Evolutionary conservation across 257 asterid species (phyloP), one percentile per base, ranked within the genome.

Genomic region (Phtheirospermum japonicum): DNA sequence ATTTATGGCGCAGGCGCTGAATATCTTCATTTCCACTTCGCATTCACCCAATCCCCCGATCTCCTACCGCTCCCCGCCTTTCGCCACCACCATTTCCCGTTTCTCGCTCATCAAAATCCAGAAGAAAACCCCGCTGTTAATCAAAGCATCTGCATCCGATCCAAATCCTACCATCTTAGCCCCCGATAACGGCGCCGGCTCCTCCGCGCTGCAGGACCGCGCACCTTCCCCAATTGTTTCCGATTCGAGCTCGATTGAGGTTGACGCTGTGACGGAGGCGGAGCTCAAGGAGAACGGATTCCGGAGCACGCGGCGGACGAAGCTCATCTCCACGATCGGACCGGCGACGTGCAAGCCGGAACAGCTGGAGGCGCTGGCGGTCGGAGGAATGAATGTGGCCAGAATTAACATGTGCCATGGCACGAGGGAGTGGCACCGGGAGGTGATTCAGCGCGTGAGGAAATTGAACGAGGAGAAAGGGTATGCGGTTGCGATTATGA

Each of bases 381-480:
- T 81, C 3, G 99, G 95, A 7, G 99, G 99, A 30, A 87, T 89
- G 97, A 89, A 93, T 71, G 95, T 89, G 55, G 95, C 96, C 2
- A 83, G 99, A 80, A 82, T 93, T 66, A 93, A 93, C 69, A 93
- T 93, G 99, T 93, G 99, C 61, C 99, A 93, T 43, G 99, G 99
- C 68, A 89, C 97, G 45, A 77, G 94, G 61, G 99, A 93, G 75
- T 93, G 99, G 99, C 99, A 93, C 52, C 70, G 66, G 46, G 82
- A 76, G 74, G 97, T 93, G 59, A 87, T 93, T 54, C 83, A 85
- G 73, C 79, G 97, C 16, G 90, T 93, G 48, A 77, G 99, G 81
- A 81, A 76, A 57, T 76, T 93, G 94, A 93, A 93, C 71, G 99
- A 89, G 82, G 97, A 89, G 71, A 89, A 90, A 62, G 99, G 99